Percentiles rank a stretch among this genome's conserved stretches.
Conservation (phyloP, 1,284 basidiomycete genomes). For the Leccinum subrobustum region DNA sequence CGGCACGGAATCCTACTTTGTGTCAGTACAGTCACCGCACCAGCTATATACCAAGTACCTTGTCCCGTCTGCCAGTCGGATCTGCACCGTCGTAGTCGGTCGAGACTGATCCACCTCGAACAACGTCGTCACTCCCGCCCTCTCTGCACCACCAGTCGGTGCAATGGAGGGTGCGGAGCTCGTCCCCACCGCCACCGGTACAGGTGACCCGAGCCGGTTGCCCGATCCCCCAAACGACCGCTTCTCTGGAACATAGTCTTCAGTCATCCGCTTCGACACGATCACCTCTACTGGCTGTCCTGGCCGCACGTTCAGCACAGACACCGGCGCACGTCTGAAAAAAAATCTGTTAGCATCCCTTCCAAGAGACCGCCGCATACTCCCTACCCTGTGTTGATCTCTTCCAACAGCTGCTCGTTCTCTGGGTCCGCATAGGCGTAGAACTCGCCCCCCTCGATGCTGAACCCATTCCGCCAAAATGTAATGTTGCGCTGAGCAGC, state of each 20-base stretch:
- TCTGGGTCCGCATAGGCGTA: constrained; percentile 83
- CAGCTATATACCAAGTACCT: constrained; percentile 45
- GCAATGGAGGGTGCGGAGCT: constrained; percentile 54
- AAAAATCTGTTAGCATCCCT: not conserved
- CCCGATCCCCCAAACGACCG: constrained; percentile 74
- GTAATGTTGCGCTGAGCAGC: constrained; percentile 78
- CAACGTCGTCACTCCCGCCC: constrained; percentile 46
- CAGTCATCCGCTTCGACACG: constrained; percentile 71
- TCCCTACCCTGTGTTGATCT: constrained; percentile 77
- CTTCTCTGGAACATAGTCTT: constrained; percentile 68
- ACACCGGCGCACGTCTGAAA: constrained; percentile 74
- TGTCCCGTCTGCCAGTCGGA: constrained; percentile 90
- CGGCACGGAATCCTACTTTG: constrained; percentile 70
- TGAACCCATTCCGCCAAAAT: constrained; percentile 95
- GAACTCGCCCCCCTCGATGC: constrained; percentile 87
- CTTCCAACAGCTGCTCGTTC: constrained; percentile 70
- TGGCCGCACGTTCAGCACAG: constrained; percentile 72
- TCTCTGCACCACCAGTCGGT: constrained; percentile 24
- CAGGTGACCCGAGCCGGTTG: constrained; percentile 77
- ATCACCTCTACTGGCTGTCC: constrained; percentile 88
- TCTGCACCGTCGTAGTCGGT: constrained; percentile 90
- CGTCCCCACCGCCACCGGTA: constrained; percentile 36
- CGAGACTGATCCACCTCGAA: constrained; percentile 82
- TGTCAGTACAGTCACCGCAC: not conserved
- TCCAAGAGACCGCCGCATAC: not conserved